Conservation (phyloP, 768 basidiomycete genomes). For the Austroboletus eburneus region DNA sequence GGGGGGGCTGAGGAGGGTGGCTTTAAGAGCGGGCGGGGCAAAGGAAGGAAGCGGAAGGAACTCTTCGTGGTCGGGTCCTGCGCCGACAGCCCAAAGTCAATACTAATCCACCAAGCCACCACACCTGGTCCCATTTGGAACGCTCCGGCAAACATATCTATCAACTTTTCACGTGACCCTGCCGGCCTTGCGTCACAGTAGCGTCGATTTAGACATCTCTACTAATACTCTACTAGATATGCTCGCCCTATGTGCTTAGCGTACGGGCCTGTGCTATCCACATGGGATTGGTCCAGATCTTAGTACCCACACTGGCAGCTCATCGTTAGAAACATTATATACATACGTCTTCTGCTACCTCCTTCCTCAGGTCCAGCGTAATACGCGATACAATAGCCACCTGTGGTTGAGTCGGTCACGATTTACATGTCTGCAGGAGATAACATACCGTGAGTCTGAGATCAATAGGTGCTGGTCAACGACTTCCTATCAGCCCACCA, state of each 20-base stretch:
- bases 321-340: no score
- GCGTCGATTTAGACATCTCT: constrained; percentile 1
- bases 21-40: constrained; percentile 7
- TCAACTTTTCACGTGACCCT: constrained; percentile 22
- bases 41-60: constrained; percentile 12
- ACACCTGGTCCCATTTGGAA: constrained; percentile 32
- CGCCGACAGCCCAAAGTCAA: constrained; percentile 30
- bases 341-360: background rate
- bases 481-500: constrained; percentile 24
- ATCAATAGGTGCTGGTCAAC: constrained; percentile 34
- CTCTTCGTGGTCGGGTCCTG: constrained; percentile 33
- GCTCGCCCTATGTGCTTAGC: no score
- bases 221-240: background rate
- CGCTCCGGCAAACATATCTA: constrained; percentile 6
- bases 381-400: constrained; percentile 70
- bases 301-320: no score
- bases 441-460: constrained; percentile 13
- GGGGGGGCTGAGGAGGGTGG: no score
- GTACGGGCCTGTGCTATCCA: background rate
- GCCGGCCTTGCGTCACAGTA: constrained; percentile 1
- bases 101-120: constrained; percentile 12
- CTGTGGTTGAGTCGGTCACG: constrained; percentile 18
- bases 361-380: constrained; percentile 54
- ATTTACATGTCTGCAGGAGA: background rate
- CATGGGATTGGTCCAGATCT: no score